Conservation (phyloP, 257 asterid species). For the Solanum pinnatisectum region DNA sequence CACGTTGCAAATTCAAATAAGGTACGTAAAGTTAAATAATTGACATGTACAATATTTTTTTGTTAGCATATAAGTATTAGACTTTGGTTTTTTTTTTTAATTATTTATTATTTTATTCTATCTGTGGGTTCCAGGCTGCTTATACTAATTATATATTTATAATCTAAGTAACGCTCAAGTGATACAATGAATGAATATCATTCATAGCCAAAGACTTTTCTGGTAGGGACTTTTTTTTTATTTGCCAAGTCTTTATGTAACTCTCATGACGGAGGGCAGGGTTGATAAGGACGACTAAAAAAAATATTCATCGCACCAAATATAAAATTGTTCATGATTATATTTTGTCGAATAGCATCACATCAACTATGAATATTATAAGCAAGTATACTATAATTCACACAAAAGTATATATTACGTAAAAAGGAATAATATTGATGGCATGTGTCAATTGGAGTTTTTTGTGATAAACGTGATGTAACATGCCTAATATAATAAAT, state of each 20-base stretch:
- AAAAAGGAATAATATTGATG: background rate
- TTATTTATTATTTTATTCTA: background rate
- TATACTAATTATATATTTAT: too few species aligned
- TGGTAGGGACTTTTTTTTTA: background rate
- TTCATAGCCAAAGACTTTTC: background rate
- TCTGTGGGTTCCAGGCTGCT: background rate
- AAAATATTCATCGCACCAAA: background rate
- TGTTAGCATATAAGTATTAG: background rate
- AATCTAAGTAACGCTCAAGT: background rate
- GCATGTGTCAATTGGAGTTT: background rate
- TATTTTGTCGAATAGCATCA: background rate
- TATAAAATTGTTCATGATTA: background rate
- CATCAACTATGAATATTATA: background rate
- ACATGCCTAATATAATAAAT: background rate
- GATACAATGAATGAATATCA: background rate
- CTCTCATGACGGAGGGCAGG: background rate
- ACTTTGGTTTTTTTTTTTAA: background rate
- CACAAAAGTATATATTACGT: background rate
- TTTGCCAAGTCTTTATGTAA: background rate
- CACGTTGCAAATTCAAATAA: background rate
- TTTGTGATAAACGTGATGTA: background rate
- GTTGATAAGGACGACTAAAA: background rate
- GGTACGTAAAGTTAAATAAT: background rate
- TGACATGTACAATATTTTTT: background rate
- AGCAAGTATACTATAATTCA: background rate